phyloP scores from a whole-genome alignment of 1,139 yeast species.

The Suzukiozyma palmioleophila region DNA sequence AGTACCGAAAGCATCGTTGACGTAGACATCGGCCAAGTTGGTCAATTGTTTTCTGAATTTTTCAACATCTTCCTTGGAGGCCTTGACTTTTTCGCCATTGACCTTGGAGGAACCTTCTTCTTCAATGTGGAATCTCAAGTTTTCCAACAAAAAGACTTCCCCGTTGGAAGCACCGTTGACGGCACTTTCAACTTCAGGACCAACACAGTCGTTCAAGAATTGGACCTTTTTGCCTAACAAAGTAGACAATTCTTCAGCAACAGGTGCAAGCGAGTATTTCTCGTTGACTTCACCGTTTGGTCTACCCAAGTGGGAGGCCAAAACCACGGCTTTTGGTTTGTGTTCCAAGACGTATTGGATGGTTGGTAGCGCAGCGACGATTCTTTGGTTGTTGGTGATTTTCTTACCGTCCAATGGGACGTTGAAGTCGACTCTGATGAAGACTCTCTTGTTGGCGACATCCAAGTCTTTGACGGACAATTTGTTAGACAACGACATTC shows the following conservation, averaged over 20 bases:
- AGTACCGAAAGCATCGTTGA: slow-evolving; percentile 97
- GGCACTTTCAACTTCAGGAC: slow-evolving; percentile 74
- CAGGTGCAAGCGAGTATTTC: slow-evolving; percentile 89
- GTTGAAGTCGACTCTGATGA: slow-evolving; percentile 96
- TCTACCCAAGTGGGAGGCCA: slow-evolving; percentile 96
- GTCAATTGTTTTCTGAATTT: slow-evolving; percentile 85
- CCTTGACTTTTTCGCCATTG: slow-evolving; percentile 89
- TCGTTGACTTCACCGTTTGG: slow-evolving; percentile 86
- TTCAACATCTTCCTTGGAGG: slow-evolving; percentile 74
- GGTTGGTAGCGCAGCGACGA: slow-evolving; percentile 97
- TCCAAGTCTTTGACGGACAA: slow-evolving; percentile 86
- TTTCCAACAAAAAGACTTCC: slow-evolving; percentile 78
- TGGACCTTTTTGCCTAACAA: slow-evolving; percentile 65
- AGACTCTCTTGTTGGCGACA: slow-evolving; percentile 84
- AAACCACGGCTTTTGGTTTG: slow-evolving; percentile 81
- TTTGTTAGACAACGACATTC: slow-evolving; percentile 88
- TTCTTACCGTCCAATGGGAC: slow-evolving; percentile 94
- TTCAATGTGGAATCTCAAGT: slow-evolving; percentile 95
- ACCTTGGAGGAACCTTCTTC: slow-evolving; percentile 80
- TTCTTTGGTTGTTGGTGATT: slow-evolving; percentile 98
- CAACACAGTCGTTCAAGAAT: slow-evolving; percentile 86
- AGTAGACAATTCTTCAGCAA: slow-evolving; percentile 76
- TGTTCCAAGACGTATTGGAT: slow-evolving; percentile 88
- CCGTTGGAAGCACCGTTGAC: slow-evolving; percentile 71
- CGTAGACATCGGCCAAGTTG: slow-evolving; percentile 87